These are phyloP conservation scores for Mariannaea sp. DNA, from an alignment of 2,329 filamentous ascomycete genomes.

Conservation along the genomic window DNA sequence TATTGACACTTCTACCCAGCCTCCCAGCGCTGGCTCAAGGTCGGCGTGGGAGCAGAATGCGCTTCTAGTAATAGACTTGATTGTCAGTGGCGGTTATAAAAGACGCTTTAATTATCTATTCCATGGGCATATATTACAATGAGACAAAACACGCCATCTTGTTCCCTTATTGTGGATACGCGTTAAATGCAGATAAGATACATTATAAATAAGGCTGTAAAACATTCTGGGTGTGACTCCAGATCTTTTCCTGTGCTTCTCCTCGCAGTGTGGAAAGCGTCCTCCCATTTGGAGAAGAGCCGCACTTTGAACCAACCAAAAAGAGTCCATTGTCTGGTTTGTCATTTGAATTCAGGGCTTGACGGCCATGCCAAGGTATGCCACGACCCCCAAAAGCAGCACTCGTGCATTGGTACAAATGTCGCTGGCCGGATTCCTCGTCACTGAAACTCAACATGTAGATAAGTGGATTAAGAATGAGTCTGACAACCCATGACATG, in stretches of 20 bases:
- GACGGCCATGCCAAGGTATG: constrained; percentile 39
- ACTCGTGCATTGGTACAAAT: constrained; percentile 45
- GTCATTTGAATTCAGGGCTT: constrained; percentile 38
- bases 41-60: too few relatives aligned
- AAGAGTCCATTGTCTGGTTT: constrained; percentile 39
- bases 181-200: too few relatives aligned
- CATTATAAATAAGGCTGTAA: constrained; percentile 28
- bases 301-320: constrained; percentile 41
- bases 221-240: constrained; percentile 42
- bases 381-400: constrained; percentile 44
- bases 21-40: too few relatives aligned
- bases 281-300: constrained; percentile 41
- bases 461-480: constrained; percentile 42
- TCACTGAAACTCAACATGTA: constrained; percentile 34
- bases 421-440: constrained; percentile 42
- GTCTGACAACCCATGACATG: constrained; percentile 39
- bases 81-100: too few relatives aligned
- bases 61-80: too few relatives aligned
- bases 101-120: too few relatives aligned
- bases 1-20: too few relatives aligned
- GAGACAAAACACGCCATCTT: too few relatives aligned
- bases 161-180: too few relatives aligned
- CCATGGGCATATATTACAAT: too few relatives aligned
- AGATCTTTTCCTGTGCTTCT: constrained; percentile 38
- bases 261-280: constrained; percentile 37